Evolutionary conservation across 2,329 filamentous ascomycete genomes (phyloP), one percentile per base, ranked within the genome.

Genomic region (Clarireedia monteithiana): DNA sequence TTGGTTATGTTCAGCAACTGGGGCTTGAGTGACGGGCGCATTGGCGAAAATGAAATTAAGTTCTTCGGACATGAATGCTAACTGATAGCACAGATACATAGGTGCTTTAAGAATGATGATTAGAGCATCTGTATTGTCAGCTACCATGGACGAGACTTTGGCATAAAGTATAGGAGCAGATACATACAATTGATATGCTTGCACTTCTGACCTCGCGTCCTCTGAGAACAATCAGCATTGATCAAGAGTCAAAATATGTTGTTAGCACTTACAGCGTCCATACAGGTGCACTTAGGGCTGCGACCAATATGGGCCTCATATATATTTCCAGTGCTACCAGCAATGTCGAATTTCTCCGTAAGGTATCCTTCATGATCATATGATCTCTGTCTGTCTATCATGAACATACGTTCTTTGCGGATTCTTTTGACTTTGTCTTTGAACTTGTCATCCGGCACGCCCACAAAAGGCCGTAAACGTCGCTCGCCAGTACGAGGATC

Each of bases 321-420:
- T 6, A 62, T 46, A 38, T 63, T 61, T 24, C 60, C 60, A 15
- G 55, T 62, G 36, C 60, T 62, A 38, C 60, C 60, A n/a, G 60
- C 58, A 40, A 62, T 62, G 50, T 58, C 56, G 24, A 61, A 63
- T 4, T 34, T 50, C 46, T 62, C 55, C n/a, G 24, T 50, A 6
- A n/a, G 9, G 20, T 39, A 45, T n/a, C 60, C 59, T 6, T 59
- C 23, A 1, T 14, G 45, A 12, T 62, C 59, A 10, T 49, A 2
- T 17, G 44, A 17, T 27, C 39, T 59, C 9, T 47, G 27, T 24
- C 61, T 48, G 17, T 63, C 59, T 24, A 63, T 46, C 61, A 63
- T 60, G n/a, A 63, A 63, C 46, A 63, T 55, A 20, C 60, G 58
- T 38, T 63, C 61, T n/a, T 57, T 62, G 30, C 45, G 36, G 20